Evolutionary conservation across 208 protist species (phyloP).

Genomic region (Trypanosoma vivax): DNA sequence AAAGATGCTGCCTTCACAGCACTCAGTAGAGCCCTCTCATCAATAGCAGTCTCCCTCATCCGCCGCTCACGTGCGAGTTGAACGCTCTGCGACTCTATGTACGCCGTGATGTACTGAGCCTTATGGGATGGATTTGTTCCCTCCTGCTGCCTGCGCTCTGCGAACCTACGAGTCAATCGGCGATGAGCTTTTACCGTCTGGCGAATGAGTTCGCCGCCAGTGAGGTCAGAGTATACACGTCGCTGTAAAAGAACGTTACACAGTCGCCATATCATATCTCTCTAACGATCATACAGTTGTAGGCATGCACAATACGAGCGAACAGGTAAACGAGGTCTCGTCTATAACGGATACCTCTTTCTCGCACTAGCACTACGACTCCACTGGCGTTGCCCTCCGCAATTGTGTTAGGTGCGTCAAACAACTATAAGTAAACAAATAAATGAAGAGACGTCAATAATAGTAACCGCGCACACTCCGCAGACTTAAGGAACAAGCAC

Average conservation of each 20-base stretch:
- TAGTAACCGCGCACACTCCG: neutral
- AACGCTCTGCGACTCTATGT: slow-evolving; percentile 49
- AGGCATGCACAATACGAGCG: too few species aligned
- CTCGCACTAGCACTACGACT: too few species aligned
- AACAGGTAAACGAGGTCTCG: too few species aligned
- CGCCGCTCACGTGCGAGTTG: slow-evolving; percentile 8
- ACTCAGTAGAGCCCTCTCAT: slow-evolving; percentile 6
- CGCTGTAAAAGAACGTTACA: too few species aligned
- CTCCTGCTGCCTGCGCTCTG: slow-evolving; percentile 10
- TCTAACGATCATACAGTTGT: too few species aligned
- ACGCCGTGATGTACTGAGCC: slow-evolving; percentile 66
- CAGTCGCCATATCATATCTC: too few species aligned
- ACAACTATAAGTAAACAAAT: neutral
- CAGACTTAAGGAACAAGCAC: neutral
- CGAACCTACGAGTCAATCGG: too few species aligned
- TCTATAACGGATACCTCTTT: too few species aligned
- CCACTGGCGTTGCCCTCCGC: too few species aligned
- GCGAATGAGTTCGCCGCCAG: neutral
- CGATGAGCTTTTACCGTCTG: too few species aligned
- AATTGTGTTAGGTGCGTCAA: neutral
- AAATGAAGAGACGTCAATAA: neutral
- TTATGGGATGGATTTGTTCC: slow-evolving; percentile 44
- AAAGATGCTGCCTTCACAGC: neutral
- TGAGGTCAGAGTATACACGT: too few species aligned
- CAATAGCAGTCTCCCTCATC: neutral